A percentile compares a stretch with the other conserved stretches of the same genome.
Conservation (phyloP, 2,329 filamentous ascomycete genomes). For the Aspergillus spinulosporus region DNA sequence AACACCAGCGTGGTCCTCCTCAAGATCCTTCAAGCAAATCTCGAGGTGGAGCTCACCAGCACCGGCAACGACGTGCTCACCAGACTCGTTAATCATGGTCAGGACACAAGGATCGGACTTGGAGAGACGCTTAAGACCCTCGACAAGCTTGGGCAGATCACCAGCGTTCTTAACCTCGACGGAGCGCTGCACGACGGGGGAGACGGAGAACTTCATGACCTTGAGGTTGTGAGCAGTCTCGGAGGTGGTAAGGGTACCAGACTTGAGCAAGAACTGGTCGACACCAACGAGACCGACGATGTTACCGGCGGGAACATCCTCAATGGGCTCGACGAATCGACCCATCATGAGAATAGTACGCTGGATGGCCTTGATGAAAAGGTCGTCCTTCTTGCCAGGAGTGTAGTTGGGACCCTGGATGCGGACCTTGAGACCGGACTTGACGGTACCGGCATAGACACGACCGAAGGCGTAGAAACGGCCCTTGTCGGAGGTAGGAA, state of each 20-base stretch:
- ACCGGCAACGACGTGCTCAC: conserved; percentile 98
- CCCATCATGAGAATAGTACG: conserved; percentile 99
- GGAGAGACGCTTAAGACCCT: conserved; percentile 99
- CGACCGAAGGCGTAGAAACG: conserved; percentile 99
- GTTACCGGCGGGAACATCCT: conserved; percentile 99
- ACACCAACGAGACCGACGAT: conserved; percentile 99
- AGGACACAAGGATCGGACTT: conserved; percentile 99
- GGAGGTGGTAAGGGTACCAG: conserved; percentile 95
- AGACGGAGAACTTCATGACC: conserved; percentile 99
- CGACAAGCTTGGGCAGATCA: conserved; percentile 98
- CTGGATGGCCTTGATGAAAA: conserved; percentile 99
- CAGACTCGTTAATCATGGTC: conserved; percentile 83
- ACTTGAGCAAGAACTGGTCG: conserved; percentile 99
- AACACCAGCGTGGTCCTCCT: conserved; percentile 98
- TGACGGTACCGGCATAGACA: conserved; percentile 99
- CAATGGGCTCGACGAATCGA: conserved; percentile 97
- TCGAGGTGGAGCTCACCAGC: conserved; percentile 99
- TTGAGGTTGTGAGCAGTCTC: conserved; percentile 99
- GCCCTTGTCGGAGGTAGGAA: conserved; percentile 98
- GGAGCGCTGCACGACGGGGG: conserved; percentile 95
- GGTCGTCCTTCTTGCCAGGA: conserved; percentile 97
- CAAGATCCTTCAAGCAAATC: conserved; percentile 99
- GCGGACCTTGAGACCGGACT: conserved; percentile 97
- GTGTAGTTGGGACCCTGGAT: conserved; percentile 99
- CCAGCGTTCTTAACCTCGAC: conserved; percentile 99